Base-by-base conservation (phyloP, 176 grass and related monocot genomes). In the Chloris gayana region DNA sequence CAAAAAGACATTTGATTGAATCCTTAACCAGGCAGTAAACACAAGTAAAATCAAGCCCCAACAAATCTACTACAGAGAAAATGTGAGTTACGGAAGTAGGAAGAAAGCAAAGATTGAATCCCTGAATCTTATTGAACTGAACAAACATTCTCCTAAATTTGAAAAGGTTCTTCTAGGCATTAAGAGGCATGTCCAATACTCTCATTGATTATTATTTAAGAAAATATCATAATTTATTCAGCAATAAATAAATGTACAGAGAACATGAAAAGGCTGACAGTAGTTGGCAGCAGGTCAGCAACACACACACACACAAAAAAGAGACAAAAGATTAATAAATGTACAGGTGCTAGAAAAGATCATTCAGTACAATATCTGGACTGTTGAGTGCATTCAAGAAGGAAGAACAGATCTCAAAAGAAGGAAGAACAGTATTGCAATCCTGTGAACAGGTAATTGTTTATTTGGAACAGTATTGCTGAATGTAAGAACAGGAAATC, bases 1-100 rank as follows among this genome's bases (percentile, higher is more conserved):
- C 9, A 71, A 85, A 76, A 72, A 80, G 15, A 75, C 29, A 85
- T 63, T 71, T 72, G 21, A 84, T 80, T 75, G 11, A 85, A 83
- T 11, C 17, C 27, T 63, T 64, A 51, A 47, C 32, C 42, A 80
- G 38, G 32, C 32, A 74, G 49, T 17, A 63, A 25, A 33, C 25
- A 70, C 26, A 76, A 42, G 15, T 54, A 80, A 64, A 73, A 70
- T 75, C 17, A 42, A 65, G 49, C 35, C 31, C 9, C 19, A 33
- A 64, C 7, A 2, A 35, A 2, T 35, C 34, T 35, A 35, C 5
- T n/a, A n/a, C n/a, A n/a, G n/a, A n/a, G 10, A 22, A 78, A 67
- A 75, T 32, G 58, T 0, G 3, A 33, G 38, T 33, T 30, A 27
- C 77, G 41, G 37, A 47, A 78, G 15, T 68, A 64, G 32, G 79